Base-by-base conservation (phyloP, 495 filamentous ascomycete genomes). In the Podospora conica region DNA sequence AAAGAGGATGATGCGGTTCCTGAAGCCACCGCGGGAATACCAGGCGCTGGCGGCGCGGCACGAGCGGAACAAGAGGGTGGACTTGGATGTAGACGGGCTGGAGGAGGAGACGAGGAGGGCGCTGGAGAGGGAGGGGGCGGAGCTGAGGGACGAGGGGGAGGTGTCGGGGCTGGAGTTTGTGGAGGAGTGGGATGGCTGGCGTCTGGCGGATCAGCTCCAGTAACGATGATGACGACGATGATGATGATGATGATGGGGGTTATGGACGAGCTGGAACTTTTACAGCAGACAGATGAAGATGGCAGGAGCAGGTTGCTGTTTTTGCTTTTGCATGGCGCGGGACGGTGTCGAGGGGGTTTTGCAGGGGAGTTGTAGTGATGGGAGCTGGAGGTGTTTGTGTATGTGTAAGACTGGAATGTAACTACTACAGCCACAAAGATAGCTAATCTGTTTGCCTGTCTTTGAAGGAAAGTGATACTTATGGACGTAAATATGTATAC, bases 31-130 rank as follows among this genome's bases (percentile, higher is more conserved):
- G 0, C 40, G 24, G 33, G 64, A 55, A 18, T 10, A 29, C 10
- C 24, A 22, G 1, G 29, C 21, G 7, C 12, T 59, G 18, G 20
- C 25, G 12, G 23, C 23, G 0, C 7, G 58, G 24, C 76, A 78
- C 53, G 2, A 3, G 8, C 58, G 31, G 28, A 81, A 81, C 59
- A 28, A 31, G 9, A 48, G 9, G 0, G 4, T 76, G 2, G 76
- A 80, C 60, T 48, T 78, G 3, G 69, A 73, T 28, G 20, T 76
- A 3, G 62, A 66, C 0, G 24, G 55, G 0, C 48, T 81, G 22
- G 24, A 60, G 0, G 55, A 58, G 27, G 60, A 68, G n/a, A 68
- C 70, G 0, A 69, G 63, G 27, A 29, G 18, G 2, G 53, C 18
- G 29, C 66, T 79, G 0, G 29, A 66, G 25, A n/a, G 27, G 2